phyloP scores from a whole-genome alignment of 768 basidiomycete genomes.

The Harrya chromipes region DNA sequence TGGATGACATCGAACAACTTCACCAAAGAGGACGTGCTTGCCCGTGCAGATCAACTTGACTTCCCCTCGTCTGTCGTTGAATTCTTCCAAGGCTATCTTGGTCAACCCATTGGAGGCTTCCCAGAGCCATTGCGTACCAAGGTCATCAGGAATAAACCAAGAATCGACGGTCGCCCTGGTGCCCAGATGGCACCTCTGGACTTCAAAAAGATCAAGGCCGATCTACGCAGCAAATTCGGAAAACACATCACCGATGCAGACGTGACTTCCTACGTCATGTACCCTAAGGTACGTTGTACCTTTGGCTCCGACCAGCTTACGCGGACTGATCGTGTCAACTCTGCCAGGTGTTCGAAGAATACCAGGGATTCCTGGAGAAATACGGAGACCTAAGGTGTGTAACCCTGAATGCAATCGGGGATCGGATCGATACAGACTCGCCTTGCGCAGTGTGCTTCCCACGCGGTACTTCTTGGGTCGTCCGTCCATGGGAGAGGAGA shows the following conservation, averaged over 20 bases:
- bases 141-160: slow-evolving; percentile 89
- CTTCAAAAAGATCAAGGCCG: slow-evolving; percentile 94
- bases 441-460: slow-evolving; percentile 72
- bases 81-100: slow-evolving; percentile 99
- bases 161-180: slow-evolving; percentile 94
- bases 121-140: slow-evolving; percentile 91
- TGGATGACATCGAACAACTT: slow-evolving; percentile 97
- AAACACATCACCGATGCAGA: slow-evolving; percentile 92
- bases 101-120: slow-evolving; percentile 97
- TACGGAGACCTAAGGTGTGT: slow-evolving; percentile 90
- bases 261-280: slow-evolving; percentile 96
- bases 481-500: slow-evolving; percentile 89
- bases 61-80: slow-evolving; percentile 97
- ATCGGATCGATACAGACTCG: slow-evolving; percentile 9
- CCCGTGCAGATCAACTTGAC: slow-evolving; percentile 85
- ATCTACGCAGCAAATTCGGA: slow-evolving; percentile 90
- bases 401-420: slow-evolving; percentile 1
- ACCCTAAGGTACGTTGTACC: slow-evolving; percentile 74
- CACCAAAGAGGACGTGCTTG: slow-evolving; percentile 80
- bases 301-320: slow-evolving; percentile 3
- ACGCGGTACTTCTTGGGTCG: slow-evolving; percentile 97
- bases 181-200: slow-evolving; percentile 83
- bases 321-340: slow-evolving; percentile 12
- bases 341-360: slow-evolving; percentile 91
- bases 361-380: slow-evolving; percentile 90